These are phyloP conservation scores for Diplocarpon rosae DNA, from an alignment of 2,329 filamentous ascomycete genomes.

Conservation along the genomic window DNA sequence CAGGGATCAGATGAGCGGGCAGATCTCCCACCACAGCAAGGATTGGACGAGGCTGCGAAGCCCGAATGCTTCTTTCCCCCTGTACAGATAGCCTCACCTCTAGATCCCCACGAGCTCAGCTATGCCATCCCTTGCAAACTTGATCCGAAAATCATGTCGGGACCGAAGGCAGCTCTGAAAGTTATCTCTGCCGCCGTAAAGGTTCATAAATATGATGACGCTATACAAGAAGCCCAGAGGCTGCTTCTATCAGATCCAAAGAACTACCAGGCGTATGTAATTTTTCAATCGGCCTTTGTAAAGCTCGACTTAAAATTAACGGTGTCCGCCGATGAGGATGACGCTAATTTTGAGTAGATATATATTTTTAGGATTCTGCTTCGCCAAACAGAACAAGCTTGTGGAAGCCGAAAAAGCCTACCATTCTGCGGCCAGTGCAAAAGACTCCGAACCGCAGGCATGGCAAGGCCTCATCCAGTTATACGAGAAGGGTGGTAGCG, in stretches of 20 bases:
- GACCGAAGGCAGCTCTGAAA: conserved; percentile 64
- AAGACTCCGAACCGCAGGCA: conserved; percentile 66
- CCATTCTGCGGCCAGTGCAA: conserved; percentile 57
- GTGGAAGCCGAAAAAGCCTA: conserved; percentile 72
- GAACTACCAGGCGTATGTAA: conserved; percentile 65
- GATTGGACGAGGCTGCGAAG: conserved; percentile 5
- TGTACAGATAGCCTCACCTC: too few relatives aligned
- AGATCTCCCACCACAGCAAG: neutral
- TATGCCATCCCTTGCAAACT: conserved; percentile 10
- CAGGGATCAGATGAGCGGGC: neutral
- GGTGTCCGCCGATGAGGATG: neutral
- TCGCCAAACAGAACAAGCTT: conserved; percentile 62
- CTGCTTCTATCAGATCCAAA: conserved; percentile 62
- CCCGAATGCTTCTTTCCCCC: neutral
- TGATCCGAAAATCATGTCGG: conserved; percentile 23
- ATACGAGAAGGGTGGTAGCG: conserved; percentile 65
- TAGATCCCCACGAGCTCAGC: too few relatives aligned
- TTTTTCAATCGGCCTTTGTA: neutral
- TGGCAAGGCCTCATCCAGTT: conserved; percentile 85
- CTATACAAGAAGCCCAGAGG: conserved; percentile 54
- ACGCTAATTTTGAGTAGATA: conserved; percentile 37
- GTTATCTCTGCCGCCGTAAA: conserved; percentile 69
- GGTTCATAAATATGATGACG: conserved; percentile 68
- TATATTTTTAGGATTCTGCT: conserved; percentile 78
- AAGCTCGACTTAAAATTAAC: too few relatives aligned